Percentiles rank a stretch among this genome's conserved stretches.
Evolutionary conservation across 768 basidiomycete genomes (phyloP).

Genomic region (Lentinula aciculospora): DNA sequence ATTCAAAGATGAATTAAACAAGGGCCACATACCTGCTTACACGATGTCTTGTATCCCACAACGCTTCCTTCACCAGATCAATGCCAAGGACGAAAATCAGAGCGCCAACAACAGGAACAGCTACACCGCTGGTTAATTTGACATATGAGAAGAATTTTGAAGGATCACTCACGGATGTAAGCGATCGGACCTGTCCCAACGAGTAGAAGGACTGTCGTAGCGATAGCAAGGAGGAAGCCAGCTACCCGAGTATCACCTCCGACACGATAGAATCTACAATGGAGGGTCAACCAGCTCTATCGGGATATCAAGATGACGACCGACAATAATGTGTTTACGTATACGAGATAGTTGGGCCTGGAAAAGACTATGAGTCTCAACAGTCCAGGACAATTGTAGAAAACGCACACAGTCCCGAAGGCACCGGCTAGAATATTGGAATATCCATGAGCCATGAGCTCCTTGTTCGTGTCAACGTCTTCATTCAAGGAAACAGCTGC

Average conservation of each 20-base stretch:
- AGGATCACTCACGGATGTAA: constrained; percentile 67
- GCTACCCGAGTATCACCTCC: constrained; percentile 83
- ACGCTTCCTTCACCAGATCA: constrained; percentile 90
- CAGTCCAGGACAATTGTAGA: neutral
- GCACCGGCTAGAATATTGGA: constrained; percentile 83
- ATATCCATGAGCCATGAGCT: constrained; percentile 89
- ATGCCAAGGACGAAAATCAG: constrained; percentile 93
- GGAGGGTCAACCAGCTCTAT: neutral
- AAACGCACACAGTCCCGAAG: constrained; percentile 71
- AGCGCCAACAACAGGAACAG: constrained; percentile 86
- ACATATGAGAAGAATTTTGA: neutral
- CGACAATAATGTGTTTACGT: constrained; percentile 80
- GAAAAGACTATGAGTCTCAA: constrained; percentile 5
- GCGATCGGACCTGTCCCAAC: constrained; percentile 88
- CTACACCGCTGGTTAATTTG: constrained; percentile 28
- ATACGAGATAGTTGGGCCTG: constrained; percentile 83
- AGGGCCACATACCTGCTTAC: constrained; percentile 57
- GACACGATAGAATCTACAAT: constrained; percentile 78
- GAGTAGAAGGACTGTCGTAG: constrained; percentile 65
- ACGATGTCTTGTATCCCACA: constrained; percentile 93
- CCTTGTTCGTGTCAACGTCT: constrained; percentile 87
- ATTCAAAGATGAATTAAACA: neutral
- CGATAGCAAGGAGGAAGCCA: constrained; percentile 78
- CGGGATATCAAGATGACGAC: constrained; percentile 14
- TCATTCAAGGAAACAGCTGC: constrained; percentile 82